A percentile compares a stretch with the other conserved stretches of the same genome.
These are phyloP conservation scores for Pichia scutulata DNA, from an alignment of 805 yeast genomes.

Conservation along the genomic window DNA sequence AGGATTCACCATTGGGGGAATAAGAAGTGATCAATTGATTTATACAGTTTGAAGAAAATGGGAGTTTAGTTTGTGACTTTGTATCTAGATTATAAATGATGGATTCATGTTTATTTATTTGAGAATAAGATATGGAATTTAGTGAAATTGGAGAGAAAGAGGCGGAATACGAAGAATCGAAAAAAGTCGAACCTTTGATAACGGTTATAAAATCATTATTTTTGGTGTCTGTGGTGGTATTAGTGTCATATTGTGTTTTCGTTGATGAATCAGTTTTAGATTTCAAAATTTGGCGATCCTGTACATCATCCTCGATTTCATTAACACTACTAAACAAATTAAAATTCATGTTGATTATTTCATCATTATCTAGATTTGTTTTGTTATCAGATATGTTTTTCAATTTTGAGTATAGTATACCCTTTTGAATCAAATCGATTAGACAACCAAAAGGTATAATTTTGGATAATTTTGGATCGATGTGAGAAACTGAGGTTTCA, in stretches of 20 bases:
- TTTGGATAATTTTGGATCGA: slow-evolving; percentile 43
- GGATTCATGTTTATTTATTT: slow-evolving; percentile 21
- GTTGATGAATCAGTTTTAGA: neutral
- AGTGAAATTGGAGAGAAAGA: slow-evolving; percentile 51
- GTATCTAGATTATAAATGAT: slow-evolving; percentile 21
- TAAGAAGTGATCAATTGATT: slow-evolving; percentile 37
- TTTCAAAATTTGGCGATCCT: neutral
- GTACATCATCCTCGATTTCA: slow-evolving; percentile 5
- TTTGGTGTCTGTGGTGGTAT: neutral
- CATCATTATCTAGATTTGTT: slow-evolving; percentile 15
- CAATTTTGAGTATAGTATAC: slow-evolving; percentile 68
- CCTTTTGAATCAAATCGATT: slow-evolving; percentile 78
- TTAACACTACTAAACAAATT: slow-evolving; percentile 48
- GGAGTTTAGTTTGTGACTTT: slow-evolving; percentile 12
- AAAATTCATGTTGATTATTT: slow-evolving; percentile 29
- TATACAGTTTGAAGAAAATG: slow-evolving; percentile 19
- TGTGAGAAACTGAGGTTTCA: slow-evolving; percentile 54
- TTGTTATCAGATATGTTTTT: slow-evolving; percentile 39
- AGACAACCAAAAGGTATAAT: slow-evolving; percentile 71
- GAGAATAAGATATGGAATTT: slow-evolving; percentile 47
- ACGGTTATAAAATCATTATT: slow-evolving; percentile 29
- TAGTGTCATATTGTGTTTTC: neutral
- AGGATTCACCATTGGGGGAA: slow-evolving; percentile 56
- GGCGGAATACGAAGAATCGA: slow-evolving; percentile 38
- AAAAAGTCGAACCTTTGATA: slow-evolving; percentile 31